Evolutionary conservation across 2,329 filamentous ascomycete species (phyloP).

Genomic region (Ceratocystis eucalypticola): DNA sequence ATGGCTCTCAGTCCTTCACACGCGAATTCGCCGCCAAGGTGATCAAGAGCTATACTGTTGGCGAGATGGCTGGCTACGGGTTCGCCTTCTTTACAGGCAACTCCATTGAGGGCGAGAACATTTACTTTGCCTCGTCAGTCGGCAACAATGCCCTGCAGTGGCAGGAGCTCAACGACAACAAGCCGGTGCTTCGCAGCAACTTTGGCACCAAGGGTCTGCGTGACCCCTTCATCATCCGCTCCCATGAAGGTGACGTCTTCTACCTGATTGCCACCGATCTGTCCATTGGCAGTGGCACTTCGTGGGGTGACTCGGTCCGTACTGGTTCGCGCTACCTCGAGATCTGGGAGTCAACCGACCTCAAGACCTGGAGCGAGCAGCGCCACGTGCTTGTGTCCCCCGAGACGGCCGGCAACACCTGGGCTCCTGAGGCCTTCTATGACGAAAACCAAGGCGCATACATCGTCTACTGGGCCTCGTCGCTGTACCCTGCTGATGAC

Average conservation of each 20-base stretch:
- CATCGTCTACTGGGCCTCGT: constrained; percentile 34
- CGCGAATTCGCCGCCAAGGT: constrained; percentile 28
- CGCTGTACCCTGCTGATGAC: constrained; percentile 32
- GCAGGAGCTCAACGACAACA: constrained; percentile 35
- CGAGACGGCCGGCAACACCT: constrained; percentile 38
- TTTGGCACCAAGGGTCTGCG: constrained; percentile 37
- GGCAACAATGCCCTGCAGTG: constrained; percentile 40
- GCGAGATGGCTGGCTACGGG: constrained; percentile 33
- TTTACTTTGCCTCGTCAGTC: constrained; percentile 38
- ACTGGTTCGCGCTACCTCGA: constrained; percentile 38
- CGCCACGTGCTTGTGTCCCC: constrained; percentile 38
- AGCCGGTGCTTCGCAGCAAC: constrained; percentile 34
- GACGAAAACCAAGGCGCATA: constrained; percentile 32
- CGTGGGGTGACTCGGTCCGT: constrained; percentile 36
- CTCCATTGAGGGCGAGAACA: constrained; percentile 35
- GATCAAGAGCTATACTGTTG: constrained; percentile 25
- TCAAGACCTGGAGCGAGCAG: constrained; percentile 38
- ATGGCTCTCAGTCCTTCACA: constrained; percentile 19
- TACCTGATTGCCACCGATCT: constrained; percentile 40
- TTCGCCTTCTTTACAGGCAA: constrained; percentile 40
- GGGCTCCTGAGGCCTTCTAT: constrained; percentile 40
- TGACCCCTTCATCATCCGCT: constrained; percentile 41
- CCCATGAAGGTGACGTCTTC: constrained; percentile 37
- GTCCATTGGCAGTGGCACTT: constrained; percentile 40
- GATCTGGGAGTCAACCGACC: constrained; percentile 39